Base-by-base conservation (phyloP, 106 monocot genomes). In the Dendrobium officinale region DNA sequence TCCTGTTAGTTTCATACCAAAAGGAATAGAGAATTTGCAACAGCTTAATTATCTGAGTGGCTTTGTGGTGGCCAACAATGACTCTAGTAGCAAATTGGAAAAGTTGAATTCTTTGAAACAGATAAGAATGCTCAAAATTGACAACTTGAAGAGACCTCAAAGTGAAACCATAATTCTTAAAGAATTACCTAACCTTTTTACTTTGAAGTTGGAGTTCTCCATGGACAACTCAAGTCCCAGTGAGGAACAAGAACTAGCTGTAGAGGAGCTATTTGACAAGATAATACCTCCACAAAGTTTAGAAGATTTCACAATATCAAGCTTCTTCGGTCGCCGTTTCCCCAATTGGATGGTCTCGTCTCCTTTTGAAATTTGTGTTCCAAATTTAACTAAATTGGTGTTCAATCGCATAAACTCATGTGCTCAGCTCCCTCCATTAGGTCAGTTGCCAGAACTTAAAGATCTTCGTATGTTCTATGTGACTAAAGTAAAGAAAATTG, bases 11-110 rank as follows among this genome's bases (percentile, higher is more conserved):
- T 37, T 3, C 37, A 37, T 37, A 2, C 37, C 37, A 37, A 37
- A 37, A 37, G 37, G 37, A 41, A 82, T 86, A 33, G 75, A 79
- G 5, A 82, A 55, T 19, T 44, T 90, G 3, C 56, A 61, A 44
- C 78, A 83, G 4, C 85, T 90, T 4, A 79, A 79, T 74, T 55
- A 77, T 5, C 75, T 87, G 2, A 19, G 44, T 5, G 89, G 84
- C 20, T 88, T 88, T 70, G 77, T 80, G 3, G 73, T 70, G 9
- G 59, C 67, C 9, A 8, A 42, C 55, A 54, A 51, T n/a, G 22
- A 64, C 19, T 64, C 33, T 49, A 70, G 82, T 29, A 33, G 84
- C 59, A 58, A 73, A 11, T 51, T 89, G 82, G 51, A 80, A 6
- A 37, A 37, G 0, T 37, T 37, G 37, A 37, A 37, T 37, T 37